Evolutionary conservation across 2,329 filamentous ascomycete genomes (phyloP).

Genomic region (Fonsecaea pedrosoi): DNA sequence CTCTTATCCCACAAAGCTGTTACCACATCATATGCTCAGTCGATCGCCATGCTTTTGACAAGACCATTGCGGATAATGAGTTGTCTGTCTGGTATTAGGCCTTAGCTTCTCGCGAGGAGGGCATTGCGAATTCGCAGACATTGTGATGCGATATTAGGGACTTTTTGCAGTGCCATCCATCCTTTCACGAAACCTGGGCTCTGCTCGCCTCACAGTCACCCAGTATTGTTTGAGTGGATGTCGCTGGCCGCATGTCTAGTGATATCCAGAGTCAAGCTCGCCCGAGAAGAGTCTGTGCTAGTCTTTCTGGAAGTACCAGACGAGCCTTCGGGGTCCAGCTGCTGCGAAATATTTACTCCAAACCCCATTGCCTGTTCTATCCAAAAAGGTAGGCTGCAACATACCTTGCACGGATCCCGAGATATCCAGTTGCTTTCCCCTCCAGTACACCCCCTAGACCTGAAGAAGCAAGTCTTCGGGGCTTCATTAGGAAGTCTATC

Average conservation of each 20-base stretch:
- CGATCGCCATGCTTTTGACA: no score
- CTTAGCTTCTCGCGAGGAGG: no score
- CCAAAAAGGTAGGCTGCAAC: not conserved
- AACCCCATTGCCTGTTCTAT: not conserved
- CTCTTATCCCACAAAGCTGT: no score
- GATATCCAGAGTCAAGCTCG: not conserved
- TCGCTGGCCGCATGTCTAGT: not conserved
- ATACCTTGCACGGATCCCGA: not conserved
- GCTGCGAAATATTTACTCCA: not conserved
- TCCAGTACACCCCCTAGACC: not conserved
- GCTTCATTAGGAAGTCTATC: conserved; percentile 2
- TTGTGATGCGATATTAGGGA: no score
- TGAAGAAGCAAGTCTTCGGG: not conserved
- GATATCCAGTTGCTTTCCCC: not conserved
- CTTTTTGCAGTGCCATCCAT: no score
- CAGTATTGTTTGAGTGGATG: not conserved
- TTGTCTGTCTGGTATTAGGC: no score
- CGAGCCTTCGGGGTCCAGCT: not conserved
- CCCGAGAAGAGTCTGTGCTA: not conserved
- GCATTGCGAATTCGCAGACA: no score
- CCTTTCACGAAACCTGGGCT: no score
- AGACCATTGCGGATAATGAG: no score
- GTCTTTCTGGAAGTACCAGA: not conserved
- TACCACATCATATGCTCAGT: no score
- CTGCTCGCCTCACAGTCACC: not conserved